A percentile compares a stretch with the other conserved stretches of the same genome.
Evolutionary conservation across 352 stramenopile genomes (phyloP).

Genomic region (Phytophthora citrophthora): DNA sequence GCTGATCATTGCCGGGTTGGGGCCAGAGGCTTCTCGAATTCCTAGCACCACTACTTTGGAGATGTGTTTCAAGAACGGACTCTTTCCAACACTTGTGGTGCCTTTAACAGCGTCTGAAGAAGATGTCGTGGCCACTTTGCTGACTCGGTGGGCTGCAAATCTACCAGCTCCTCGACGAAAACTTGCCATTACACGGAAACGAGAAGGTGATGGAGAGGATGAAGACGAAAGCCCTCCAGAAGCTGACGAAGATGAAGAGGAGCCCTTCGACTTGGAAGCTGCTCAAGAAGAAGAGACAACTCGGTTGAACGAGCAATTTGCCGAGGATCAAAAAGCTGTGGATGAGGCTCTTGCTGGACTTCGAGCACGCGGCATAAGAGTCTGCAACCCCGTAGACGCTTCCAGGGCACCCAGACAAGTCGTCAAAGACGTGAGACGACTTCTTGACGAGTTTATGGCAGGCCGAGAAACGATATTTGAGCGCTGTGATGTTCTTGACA

Average conservation of each 20-base stretch:
- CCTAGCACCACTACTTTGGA: slow-evolving; percentile 47
- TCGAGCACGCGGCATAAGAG: slow-evolving; percentile 39
- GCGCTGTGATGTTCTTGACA: slow-evolving; percentile 40
- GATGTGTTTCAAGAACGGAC: slow-evolving; percentile 44
- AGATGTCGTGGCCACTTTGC: slow-evolving; percentile 26
- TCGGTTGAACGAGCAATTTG: slow-evolving; percentile 53
- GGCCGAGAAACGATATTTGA: slow-evolving; percentile 58
- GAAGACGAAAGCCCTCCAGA: slow-evolving; percentile 15
- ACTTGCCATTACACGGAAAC: slow-evolving; percentile 30
- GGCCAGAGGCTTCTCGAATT: slow-evolving; percentile 34
- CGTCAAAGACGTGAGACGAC: slow-evolving; percentile 31
- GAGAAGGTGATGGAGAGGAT: slow-evolving; percentile 8
- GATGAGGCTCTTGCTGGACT: slow-evolving; percentile 41
- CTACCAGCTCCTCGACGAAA: slow-evolving; percentile 36
- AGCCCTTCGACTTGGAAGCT: slow-evolving; percentile 38
- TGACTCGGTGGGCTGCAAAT: slow-evolving; percentile 39
- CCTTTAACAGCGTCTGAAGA: slow-evolving; percentile 44
- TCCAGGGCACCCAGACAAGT: slow-evolving; percentile 42
- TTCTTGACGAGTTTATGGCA: slow-evolving; percentile 41
- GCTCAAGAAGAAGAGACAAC: slow-evolving; percentile 49
- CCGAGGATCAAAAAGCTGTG: slow-evolving; percentile 48
- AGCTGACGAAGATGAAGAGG: slow-evolving; percentile 26
- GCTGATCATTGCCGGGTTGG: slow-evolving; percentile 36
- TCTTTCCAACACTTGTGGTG: slow-evolving; percentile 65
- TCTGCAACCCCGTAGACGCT: slow-evolving; percentile 37